Percentiles rank a stretch among this genome's conserved stretches.
phyloP scores from a whole-genome alignment of 164 flowering plant species.

The Kingdonia uniflora region DNA sequence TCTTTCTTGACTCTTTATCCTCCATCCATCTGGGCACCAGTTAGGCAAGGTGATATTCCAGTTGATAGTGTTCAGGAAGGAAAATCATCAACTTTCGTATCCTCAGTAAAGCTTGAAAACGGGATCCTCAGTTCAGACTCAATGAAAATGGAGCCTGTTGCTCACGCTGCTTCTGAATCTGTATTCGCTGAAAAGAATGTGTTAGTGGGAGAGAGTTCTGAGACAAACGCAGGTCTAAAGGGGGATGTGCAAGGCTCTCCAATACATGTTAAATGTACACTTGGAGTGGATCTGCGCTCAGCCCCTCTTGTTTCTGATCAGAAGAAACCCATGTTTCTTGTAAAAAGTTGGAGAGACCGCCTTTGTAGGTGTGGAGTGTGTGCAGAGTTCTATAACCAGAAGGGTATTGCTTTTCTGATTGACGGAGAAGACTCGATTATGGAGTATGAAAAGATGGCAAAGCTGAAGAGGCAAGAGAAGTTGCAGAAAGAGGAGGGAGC shows the following conservation, averaged over 20 bases:
- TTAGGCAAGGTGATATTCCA: slow-evolving; percentile 19
- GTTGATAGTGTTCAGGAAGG: slow-evolving; percentile 5
- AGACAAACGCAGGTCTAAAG: slow-evolving; percentile 12
- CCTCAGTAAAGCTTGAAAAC: slow-evolving; percentile 23
- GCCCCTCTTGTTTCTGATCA: slow-evolving; percentile 23
- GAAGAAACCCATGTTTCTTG: slow-evolving; percentile 65
- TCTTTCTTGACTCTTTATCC: slow-evolving; percentile 72
- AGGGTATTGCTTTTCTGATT: slow-evolving; percentile 48
- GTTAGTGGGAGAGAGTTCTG: slow-evolving; percentile 22
- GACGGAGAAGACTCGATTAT: slow-evolving; percentile 81
- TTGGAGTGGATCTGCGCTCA: slow-evolving; percentile 35
- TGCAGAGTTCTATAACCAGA: slow-evolving; percentile 39
- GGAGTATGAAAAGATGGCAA: slow-evolving; percentile 85
- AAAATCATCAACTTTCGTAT: slow-evolving; percentile 13
- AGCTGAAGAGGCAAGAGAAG: slow-evolving; percentile 79
- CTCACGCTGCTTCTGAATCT: slow-evolving; percentile 16
- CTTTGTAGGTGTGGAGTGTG: slow-evolving; percentile 76
- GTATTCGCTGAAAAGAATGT: slow-evolving; percentile 9
- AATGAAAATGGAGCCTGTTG: slow-evolving; percentile 7
- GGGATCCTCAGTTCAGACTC: slow-evolving; percentile 10
- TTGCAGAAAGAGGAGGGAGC: slow-evolving; percentile 71
- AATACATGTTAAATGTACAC: slow-evolving; percentile 28
- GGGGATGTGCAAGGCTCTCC: slow-evolving; percentile 8
- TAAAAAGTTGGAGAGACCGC: slow-evolving; percentile 70
- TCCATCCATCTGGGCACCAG: slow-evolving; percentile 35